Percentiles rank a stretch among this genome's conserved stretches.
Evolutionary conservation across 2,329 filamentous ascomycete species (phyloP).

Genomic region (Dactylellina haptotyla): DNA sequence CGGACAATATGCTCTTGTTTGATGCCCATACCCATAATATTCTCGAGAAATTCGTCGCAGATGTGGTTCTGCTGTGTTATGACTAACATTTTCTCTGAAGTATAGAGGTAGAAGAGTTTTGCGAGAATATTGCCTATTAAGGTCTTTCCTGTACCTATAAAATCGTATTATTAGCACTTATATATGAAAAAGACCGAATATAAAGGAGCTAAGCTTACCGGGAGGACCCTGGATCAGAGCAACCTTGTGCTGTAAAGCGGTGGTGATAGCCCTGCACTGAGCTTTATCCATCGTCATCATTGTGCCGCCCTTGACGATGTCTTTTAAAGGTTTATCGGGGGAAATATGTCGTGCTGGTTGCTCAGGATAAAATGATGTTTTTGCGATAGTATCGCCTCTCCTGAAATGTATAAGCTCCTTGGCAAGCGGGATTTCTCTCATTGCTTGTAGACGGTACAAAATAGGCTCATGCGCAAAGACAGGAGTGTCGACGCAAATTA

Average conservation of each 20-base stretch:
- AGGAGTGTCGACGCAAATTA: constrained; percentile 72
- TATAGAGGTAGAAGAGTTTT: constrained; percentile 67
- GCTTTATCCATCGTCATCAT: constrained; percentile 65
- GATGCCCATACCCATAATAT: constrained; percentile 72
- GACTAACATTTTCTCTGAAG: constrained; percentile 69
- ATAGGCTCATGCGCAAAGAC: constrained; percentile 77
- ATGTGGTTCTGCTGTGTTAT: constrained; percentile 76
- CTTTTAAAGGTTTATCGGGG: constrained; percentile 46
- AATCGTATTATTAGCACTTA: constrained; percentile 1
- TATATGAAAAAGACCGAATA: constrained; percentile 34
- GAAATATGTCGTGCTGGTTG: constrained; percentile 57
- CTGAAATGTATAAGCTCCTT: constrained; percentile 64
- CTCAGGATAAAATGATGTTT: constrained; percentile 32
- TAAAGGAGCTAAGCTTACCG: constrained; percentile 63
- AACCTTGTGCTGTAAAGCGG: constrained; percentile 67
- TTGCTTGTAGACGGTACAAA: constrained; percentile 69
- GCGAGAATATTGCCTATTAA: constrained; percentile 75
- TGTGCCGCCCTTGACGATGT: constrained; percentile 44
- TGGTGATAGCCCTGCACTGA: constrained; percentile 69
- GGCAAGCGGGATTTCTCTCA: constrained; percentile 68
- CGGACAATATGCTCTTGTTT: constrained; percentile 67
- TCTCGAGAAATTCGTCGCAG: constrained; percentile 73
- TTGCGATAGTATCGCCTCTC: constrained; percentile 36
- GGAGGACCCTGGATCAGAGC: constrained; percentile 75
- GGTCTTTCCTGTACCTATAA: constrained; percentile 73